Percentiles rank a stretch among this genome's conserved stretches.
phyloP scores from a whole-genome alignment of 2,329 filamentous ascomycete species.

The Mycocentrospora acerina region DNA sequence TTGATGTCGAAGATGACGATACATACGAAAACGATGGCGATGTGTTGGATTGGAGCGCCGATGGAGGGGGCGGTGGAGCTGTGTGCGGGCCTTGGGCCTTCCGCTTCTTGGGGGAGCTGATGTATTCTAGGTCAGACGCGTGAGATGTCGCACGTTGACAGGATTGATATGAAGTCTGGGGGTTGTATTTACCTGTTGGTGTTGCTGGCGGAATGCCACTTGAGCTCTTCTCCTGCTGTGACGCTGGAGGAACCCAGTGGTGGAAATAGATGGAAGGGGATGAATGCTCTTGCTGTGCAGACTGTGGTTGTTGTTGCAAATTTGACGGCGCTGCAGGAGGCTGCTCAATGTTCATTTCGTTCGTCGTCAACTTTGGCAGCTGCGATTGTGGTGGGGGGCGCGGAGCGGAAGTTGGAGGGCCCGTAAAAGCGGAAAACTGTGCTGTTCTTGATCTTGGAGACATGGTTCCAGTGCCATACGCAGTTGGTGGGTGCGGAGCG shows the following conservation, averaged over 20 bases:
- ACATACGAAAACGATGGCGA: slow-evolving; percentile 58
- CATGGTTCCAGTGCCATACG: slow-evolving; percentile 32
- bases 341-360: slow-evolving; percentile 54
- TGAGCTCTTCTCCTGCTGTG: slow-evolving; percentile 57
- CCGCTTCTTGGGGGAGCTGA: slow-evolving; percentile 81
- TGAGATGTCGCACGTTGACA: slow-evolving; percentile 54
- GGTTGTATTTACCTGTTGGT: slow-evolving; percentile 64
- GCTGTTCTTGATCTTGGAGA: slow-evolving; percentile 39
- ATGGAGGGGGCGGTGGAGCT: slow-evolving; percentile 53
- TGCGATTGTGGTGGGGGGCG: slow-evolving; percentile 50
- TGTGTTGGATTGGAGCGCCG: slow-evolving; percentile 50
- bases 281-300: slow-evolving; percentile 60
- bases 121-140: slow-evolving; percentile 60
- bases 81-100: slow-evolving; percentile 65
- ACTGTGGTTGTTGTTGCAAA: slow-evolving; percentile 50
- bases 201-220: slow-evolving; percentile 68
- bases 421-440: slow-evolving; percentile 26
- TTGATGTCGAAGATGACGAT: slow-evolving; percentile 55
- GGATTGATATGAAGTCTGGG: slow-evolving; percentile 37
- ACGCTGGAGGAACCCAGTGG: slow-evolving; percentile 83
- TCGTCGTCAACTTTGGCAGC: slow-evolving; percentile 54
- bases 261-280: slow-evolving; percentile 86
- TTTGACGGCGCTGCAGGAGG: slow-evolving; percentile 44
- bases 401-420: slow-evolving; percentile 45
- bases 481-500: slow-evolving; percentile 42